These are phyloP conservation scores for Solanum lycopersicoides DNA, from an alignment of 257 asterid species.

Conservation along the genomic window DNA sequence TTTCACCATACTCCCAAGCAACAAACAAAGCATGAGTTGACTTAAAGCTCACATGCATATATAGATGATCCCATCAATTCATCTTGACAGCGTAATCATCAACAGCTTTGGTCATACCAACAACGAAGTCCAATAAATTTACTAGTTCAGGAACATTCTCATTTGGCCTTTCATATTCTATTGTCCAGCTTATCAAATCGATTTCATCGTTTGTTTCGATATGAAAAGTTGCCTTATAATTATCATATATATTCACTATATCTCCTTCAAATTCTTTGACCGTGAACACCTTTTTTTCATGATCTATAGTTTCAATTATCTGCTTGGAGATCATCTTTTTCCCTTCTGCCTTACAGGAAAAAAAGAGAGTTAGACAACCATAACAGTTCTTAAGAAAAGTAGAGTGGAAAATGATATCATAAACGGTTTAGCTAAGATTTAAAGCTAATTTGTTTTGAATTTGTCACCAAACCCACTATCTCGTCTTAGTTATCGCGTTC, in stretches of 20 bases:
- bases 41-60: not conserved
- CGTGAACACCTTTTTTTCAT: not conserved
- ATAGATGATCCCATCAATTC: not conserved
- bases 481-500: too few relatives aligned
- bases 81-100: not conserved
- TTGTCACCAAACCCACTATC: not conserved
- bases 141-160: not conserved
- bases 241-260: not conserved
- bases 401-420: not conserved
- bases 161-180: not conserved
- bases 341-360: not conserved
- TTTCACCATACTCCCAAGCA: not conserved
- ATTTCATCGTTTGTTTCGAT: not conserved
- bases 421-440: not conserved
- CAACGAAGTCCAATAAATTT: not conserved
- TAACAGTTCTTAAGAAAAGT: too few relatives aligned
- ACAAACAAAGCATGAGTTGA: not conserved
- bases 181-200: not conserved
- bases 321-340: not conserved
- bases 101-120: not conserved
- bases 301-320: not conserved
- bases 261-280: not conserved
- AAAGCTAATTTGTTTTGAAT: not conserved
- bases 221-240: not conserved
- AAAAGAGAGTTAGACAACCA: not conserved